Base-by-base conservation (phyloP, 2,329 filamentous ascomycete genomes). In the Didymella segeticola region DNA sequence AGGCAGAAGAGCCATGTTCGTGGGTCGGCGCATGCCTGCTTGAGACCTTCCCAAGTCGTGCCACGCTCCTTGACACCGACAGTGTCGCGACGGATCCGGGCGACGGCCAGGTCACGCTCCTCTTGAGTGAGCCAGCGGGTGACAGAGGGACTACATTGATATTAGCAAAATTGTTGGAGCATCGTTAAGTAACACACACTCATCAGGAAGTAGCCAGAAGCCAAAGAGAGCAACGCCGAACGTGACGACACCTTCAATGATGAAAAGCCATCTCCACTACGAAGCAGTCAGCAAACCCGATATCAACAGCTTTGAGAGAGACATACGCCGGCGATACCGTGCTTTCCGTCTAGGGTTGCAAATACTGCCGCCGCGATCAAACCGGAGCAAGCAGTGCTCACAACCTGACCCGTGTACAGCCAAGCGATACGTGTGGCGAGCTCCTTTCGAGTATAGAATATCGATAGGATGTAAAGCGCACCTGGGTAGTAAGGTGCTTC, bases 381-480 rank as follows among this genome's bases (percentile, higher is more conserved):
- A 9, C 58, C 56, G 9, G 56, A 49, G 29, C 61, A 63, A 0
- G 58, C 37, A 1, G 43, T 46, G 1, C 53, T 56, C 39, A 61
- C 58, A n/a, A 60, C 60, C 23, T 61, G 30, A 47, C 61, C 39
- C 2, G 47, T 36, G 25, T 42, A 42, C 23, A 63, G 37, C 17
- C 58, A 58, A 8, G 37, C 43, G 5, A 63, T 45, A 1, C 58
- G 39, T 1, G 66, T 62, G 3, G 69, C 69, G 31, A 74, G 61
- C 49, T 75, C 71, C 38, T 81, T 80, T 41, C 84, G 79, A 1
- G 85, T 88, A 66, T 88, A 88, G 80, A 85, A 88, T 54, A 86
- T 82, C 0, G 82, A 84, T 26, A 88, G 76, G 33, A 86, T 81
- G 45, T 87, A 78, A 7, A 87, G 75, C 0, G 83, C 82, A 7